Conservation (phyloP, 331 rosid species). For the Prunus yedoensis region DNA sequence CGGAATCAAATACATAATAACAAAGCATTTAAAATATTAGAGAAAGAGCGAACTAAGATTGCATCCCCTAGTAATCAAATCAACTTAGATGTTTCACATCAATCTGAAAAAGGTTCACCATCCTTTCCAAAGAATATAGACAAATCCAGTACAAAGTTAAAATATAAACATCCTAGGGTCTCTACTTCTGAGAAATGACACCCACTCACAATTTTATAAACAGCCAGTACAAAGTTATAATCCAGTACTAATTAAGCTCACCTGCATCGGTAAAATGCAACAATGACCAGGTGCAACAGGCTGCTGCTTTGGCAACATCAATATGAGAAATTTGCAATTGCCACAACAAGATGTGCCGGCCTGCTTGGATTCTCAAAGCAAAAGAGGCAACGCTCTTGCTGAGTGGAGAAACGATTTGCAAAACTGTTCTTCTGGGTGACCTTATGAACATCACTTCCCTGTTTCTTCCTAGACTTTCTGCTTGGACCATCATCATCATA, state of each 20-base stretch:
- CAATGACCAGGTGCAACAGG: constrained; percentile 89
- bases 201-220: too few species aligned
- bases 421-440: constrained; percentile 36
- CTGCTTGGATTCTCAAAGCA: constrained; percentile 77
- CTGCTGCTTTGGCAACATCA: constrained; percentile 88
- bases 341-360: constrained; percentile 79
- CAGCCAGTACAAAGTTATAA: too few species aligned
- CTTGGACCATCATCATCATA: constrained; percentile 66
- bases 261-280: constrained; percentile 86
- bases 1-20: not conserved
- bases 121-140: too few species aligned
- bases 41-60: not conserved
- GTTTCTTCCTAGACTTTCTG: constrained; percentile 62
- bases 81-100: not conserved
- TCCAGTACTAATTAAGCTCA: constrained; percentile 25
- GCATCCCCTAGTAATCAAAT: not conserved
- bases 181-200: too few species aligned
- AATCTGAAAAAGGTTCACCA: not conserved
- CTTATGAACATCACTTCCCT: constrained; percentile 49
- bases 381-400: constrained; percentile 74
- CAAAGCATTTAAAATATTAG: constrained; percentile 13
- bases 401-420: constrained; percentile 50
- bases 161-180: too few species aligned
- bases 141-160: not conserved
- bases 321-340: constrained; percentile 75